A percentile compares a stretch with the other conserved stretches of the same genome.
phyloP scores from a whole-genome alignment of 129 eudicot species.

The Ambrosia artemisiifolia region DNA sequence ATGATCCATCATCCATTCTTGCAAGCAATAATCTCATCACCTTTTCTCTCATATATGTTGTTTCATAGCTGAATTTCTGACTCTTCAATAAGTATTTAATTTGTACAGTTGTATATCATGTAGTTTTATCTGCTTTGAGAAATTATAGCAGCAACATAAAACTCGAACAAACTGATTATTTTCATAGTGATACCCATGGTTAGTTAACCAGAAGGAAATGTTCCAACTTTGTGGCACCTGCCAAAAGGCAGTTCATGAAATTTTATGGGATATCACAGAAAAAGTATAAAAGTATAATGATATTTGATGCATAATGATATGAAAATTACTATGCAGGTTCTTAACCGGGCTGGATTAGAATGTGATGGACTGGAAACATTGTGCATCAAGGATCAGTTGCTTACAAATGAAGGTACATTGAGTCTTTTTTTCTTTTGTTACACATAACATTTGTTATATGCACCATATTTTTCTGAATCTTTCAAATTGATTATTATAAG shows the following conservation, averaged over 20 bases:
- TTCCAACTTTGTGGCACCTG: not conserved
- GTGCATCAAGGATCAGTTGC: slow-evolving; percentile 74
- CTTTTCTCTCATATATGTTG: not conserved
- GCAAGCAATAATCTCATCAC: not conserved
- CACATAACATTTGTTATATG: not conserved
- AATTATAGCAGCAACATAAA: not conserved
- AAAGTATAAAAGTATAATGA: not conserved
- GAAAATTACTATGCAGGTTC: slow-evolving; percentile 44
- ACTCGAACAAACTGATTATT: not conserved
- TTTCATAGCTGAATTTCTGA: not conserved
- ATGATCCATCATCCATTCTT: slow-evolving; percentile 2
- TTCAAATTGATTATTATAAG: not conserved
- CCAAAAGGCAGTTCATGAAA: not conserved
- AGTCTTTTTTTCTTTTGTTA: not conserved
- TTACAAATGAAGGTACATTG: slow-evolving; percentile 71
- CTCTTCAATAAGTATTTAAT: not conserved
- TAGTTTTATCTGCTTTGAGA: slow-evolving; percentile 1
- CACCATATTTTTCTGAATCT: not conserved
- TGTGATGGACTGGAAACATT: slow-evolving; percentile 69
- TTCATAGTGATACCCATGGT: not conserved
- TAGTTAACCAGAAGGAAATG: not conserved
- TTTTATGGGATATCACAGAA: not conserved
- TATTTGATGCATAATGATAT: not conserved
- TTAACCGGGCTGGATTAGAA: slow-evolving; percentile 69
- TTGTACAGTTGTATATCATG: not conserved